Conservation (phyloP, 192 early-diverging fungal genomes). For the Rhizoclosmatium globosum region DNA sequence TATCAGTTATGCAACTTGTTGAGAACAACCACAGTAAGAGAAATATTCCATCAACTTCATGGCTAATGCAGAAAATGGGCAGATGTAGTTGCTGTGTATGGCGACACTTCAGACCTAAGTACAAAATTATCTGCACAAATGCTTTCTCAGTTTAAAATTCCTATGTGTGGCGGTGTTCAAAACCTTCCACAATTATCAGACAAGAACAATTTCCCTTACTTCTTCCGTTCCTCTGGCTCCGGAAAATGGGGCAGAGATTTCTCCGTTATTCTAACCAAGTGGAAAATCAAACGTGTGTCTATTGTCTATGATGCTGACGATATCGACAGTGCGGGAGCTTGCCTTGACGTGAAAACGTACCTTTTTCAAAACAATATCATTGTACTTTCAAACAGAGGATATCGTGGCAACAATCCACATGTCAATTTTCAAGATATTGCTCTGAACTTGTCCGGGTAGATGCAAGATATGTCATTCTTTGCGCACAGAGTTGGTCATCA, state of each 20-base stretch:
- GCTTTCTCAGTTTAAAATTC: not conserved
- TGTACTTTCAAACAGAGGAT: not conserved
- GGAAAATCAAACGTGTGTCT: no score
- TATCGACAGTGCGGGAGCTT: not conserved
- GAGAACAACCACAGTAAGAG: not conserved
- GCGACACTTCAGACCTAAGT: not conserved
- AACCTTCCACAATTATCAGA: no score
- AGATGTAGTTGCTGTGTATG: no score
- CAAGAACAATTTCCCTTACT: no score
- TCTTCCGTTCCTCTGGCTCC: no score
- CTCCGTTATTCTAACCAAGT: no score
- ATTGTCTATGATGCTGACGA: no score
- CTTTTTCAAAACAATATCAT: not conserved
- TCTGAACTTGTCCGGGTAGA: not conserved
- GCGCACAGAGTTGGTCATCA: not conserved
- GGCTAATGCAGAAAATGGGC: not conserved
- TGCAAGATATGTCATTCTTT: constrained; percentile 8
- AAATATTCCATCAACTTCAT: no score
- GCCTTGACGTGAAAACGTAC: not conserved
- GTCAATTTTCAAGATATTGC: not conserved
- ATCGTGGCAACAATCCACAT: not conserved
- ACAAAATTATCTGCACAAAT: not conserved
- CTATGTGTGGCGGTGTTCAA: no score
- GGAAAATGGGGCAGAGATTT: no score
- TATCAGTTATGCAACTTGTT: no score